phyloP scores from a whole-genome alignment of 2,329 filamentous ascomycete species.

The Geoglossum cookeanum region DNA sequence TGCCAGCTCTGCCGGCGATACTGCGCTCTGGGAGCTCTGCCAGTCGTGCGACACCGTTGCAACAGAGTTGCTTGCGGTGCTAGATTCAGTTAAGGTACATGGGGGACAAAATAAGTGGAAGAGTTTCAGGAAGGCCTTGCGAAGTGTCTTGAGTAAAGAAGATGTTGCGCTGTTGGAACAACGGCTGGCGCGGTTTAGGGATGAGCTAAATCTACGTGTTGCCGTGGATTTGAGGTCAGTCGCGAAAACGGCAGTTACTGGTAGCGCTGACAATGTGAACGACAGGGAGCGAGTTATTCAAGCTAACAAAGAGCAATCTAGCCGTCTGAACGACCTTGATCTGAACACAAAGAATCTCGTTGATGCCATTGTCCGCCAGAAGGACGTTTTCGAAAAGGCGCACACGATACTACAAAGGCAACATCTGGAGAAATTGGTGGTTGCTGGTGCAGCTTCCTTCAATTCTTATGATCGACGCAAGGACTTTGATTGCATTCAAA shows the following conservation, averaged over 20 bases:
- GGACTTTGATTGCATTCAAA: constrained; percentile 10
- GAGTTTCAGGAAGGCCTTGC: constrained; percentile 11
- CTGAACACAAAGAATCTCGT: neutral
- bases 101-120: constrained; percentile 8
- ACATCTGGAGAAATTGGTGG: neutral
- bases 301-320: neutral
- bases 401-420: neutral
- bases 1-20: neutral
- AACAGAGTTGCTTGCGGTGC: constrained; percentile 19
- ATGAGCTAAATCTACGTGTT: neutral
- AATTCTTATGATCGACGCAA: constrained; percentile 11
- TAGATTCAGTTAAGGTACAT: constrained; percentile 12
- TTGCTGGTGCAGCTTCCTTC: constrained; percentile 8
- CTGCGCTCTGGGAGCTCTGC: neutral
- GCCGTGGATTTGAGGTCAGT: neutral
- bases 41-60: neutral
- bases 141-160: constrained; percentile 10
- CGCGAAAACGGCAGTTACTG: neutral
- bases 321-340: neutral
- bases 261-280: neutral
- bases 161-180: constrained; percentile 6
- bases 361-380: neutral
- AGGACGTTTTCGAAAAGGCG: neutral
- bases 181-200: constrained; percentile 6
- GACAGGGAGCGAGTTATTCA: neutral